Conservation (phyloP, 441 rosid genomes). For the Pelargonium citronellum region DNA sequence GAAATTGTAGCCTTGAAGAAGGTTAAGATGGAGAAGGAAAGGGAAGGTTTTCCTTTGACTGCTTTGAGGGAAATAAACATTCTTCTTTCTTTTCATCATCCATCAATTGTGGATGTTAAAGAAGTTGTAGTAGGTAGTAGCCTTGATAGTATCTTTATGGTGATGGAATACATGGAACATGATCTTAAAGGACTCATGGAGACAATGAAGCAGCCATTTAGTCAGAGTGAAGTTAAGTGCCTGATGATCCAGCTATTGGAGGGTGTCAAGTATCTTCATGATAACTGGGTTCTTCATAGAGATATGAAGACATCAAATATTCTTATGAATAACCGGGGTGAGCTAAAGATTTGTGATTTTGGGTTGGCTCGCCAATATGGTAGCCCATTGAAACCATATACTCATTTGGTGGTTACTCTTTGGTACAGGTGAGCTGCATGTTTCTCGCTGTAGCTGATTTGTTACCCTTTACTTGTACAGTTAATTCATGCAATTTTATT, state of each 20-base stretch:
- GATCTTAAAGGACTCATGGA: slow-evolving; percentile 96
- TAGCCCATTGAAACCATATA: slow-evolving; percentile 91
- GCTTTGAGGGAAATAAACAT: slow-evolving; percentile 91
- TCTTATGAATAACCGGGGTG: slow-evolving; percentile 90
- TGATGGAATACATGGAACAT: slow-evolving; percentile 99
- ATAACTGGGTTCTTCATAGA: slow-evolving; percentile 98
- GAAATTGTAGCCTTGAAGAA: slow-evolving; percentile 97
- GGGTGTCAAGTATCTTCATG: slow-evolving; percentile 94
- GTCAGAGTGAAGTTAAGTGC: slow-evolving; percentile 98
- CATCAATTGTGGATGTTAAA: slow-evolving; percentile 93
- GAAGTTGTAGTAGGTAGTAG: slow-evolving; percentile 97
- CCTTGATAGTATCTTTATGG: slow-evolving; percentile 98
- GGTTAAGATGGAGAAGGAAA: slow-evolving; percentile 99
- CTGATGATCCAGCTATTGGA: slow-evolving; percentile 92
- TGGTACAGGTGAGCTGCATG: slow-evolving; percentile 85
- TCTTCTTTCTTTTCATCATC: slow-evolving; percentile 92
- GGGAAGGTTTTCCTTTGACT: slow-evolving; percentile 98
- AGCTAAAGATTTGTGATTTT: slow-evolving; percentile 94
- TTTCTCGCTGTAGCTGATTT: too few species aligned
- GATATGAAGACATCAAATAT: slow-evolving; percentile 95
- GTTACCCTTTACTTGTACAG: too few species aligned
- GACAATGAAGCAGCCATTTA: slow-evolving; percentile 96
- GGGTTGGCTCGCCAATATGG: slow-evolving; percentile 99
- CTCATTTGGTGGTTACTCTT: slow-evolving; percentile 96
- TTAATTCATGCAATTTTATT: too few species aligned